These are phyloP conservation scores for Arthrobotrys megalospora DNA, from an alignment of 2,329 filamentous ascomycete genomes.

Conservation along the genomic window DNA sequence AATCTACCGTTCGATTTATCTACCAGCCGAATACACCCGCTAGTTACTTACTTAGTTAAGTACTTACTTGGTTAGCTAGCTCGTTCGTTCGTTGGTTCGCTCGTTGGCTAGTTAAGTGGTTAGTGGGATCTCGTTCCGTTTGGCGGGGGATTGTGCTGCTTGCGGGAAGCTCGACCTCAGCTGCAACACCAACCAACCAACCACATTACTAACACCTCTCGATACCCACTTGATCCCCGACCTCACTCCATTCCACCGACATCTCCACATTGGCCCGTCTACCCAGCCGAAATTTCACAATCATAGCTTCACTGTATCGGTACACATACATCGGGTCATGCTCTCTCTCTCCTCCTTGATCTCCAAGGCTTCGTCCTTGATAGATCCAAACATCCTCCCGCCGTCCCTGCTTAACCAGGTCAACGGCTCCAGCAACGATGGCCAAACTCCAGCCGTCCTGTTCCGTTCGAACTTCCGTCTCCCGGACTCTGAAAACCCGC, in stretches of 20 bases:
- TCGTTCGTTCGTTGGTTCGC: no score
- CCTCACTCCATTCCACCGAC: background rate
- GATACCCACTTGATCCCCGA: conserved; percentile 16
- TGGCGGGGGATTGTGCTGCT: conserved; percentile 43
- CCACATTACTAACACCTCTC: conserved; percentile 38
- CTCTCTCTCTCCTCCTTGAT: conserved; percentile 57
- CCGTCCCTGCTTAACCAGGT: conserved; percentile 85
- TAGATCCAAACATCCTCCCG: conserved; percentile 70
- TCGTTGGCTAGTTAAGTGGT: no score
- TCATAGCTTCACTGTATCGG: conserved; percentile 12
- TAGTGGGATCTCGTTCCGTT: conserved; percentile 7
- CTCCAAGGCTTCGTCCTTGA: conserved; percentile 61
- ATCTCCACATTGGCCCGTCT: conserved; percentile 23
- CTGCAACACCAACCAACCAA: conserved; percentile 42
- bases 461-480: conserved; percentile 98
- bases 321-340: conserved; percentile 37
- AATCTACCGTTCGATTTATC: no score
- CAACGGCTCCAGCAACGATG: conserved; percentile 76
- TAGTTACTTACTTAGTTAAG: no score
- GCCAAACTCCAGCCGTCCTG: conserved; percentile 68
- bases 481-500: conserved; percentile 88
- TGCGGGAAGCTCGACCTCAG: conserved; percentile 37
- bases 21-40: no score
- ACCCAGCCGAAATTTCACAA: background rate
- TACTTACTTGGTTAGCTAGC: no score